These are phyloP conservation scores for Xylaria multiplex DNA, from an alignment of 2,329 filamentous ascomycete species.

Conservation along the genomic window DNA sequence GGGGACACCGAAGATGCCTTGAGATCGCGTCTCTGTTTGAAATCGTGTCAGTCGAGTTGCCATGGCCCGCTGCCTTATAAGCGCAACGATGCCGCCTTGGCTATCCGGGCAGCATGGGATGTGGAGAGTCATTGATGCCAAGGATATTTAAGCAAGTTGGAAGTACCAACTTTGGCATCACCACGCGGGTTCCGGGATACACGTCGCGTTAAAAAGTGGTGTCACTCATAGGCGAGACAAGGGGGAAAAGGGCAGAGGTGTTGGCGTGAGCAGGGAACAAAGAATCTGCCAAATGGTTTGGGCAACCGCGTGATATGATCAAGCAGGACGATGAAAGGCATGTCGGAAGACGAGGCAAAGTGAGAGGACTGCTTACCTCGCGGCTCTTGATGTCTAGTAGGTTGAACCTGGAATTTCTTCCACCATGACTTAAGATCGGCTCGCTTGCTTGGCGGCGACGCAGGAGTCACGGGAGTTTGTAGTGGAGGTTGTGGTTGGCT, in stretches of 20 bases:
- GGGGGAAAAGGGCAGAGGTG: neutral
- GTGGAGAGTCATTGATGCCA: neutral
- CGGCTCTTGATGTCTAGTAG: slow-evolving; percentile 66
- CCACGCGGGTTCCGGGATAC: neutral
- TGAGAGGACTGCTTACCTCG: slow-evolving; percentile 59
- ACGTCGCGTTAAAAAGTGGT: slow-evolving; percentile 12
- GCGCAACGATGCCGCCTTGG: slow-evolving; percentile 31
- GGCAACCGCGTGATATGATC: neutral
- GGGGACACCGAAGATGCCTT: slow-evolving; percentile 93
- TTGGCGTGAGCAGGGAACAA: neutral
- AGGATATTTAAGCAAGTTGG: slow-evolving; percentile 3
- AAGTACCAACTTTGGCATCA: neutral
- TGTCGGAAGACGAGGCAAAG: slow-evolving; percentile 27
- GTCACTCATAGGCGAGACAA: neutral
- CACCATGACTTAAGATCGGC: slow-evolving; percentile 91
- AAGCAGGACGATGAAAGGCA: slow-evolving; percentile 3
- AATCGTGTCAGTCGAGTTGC: slow-evolving; percentile 39
- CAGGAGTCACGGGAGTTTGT: slow-evolving; percentile 52
- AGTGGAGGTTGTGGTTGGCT: slow-evolving; percentile 43
- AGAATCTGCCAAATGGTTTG: neutral
- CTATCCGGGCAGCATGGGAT: slow-evolving; percentile 9
- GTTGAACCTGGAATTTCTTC: slow-evolving; percentile 87
- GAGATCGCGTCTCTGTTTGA: slow-evolving; percentile 59
- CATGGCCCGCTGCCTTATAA: neutral
- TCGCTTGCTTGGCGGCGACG: slow-evolving; percentile 83